Evolutionary conservation across 2,329 filamentous ascomycete genomes (phyloP).

Genomic region (Cordyceps fumosorosea): DNA sequence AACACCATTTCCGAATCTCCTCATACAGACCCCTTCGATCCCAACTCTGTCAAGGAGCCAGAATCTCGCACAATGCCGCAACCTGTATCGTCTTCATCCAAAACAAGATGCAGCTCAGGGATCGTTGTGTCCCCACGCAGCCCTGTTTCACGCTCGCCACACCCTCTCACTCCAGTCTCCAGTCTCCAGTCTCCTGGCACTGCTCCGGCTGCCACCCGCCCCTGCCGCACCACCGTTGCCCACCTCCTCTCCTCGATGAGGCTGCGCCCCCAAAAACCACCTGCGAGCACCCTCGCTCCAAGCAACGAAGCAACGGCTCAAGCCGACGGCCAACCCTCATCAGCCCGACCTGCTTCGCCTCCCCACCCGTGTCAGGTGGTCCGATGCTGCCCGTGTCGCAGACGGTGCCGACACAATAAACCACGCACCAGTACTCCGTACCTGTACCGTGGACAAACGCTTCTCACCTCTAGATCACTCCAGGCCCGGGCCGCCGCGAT

Average conservation of each 20-base stretch:
- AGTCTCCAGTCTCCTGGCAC: too few relatives aligned
- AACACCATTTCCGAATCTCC: not conserved
- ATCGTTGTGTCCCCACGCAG: conserved; percentile 9
- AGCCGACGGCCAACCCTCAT: not conserved
- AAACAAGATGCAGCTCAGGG: conserved; percentile 8
- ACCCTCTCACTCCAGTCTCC: not conserved
- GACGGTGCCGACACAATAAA: not conserved
- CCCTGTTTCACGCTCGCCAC: conserved; percentile 9
- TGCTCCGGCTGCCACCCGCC: not conserved
- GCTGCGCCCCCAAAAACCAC: not conserved
- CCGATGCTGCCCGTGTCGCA: not conserved
- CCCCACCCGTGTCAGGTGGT: not conserved
- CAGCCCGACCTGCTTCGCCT: not conserved
- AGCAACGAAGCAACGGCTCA: not conserved
- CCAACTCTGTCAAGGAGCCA: not conserved
- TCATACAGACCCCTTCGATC: not conserved
- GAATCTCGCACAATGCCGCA: not conserved
- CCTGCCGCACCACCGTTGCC: not conserved
- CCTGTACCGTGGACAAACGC: not conserved
- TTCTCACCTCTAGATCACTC: not conserved
- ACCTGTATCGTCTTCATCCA: conserved; percentile 1
- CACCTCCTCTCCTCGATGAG: not conserved
- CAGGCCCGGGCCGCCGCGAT: not conserved
- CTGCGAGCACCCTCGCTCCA: not conserved
- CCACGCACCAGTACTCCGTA: not conserved